These are phyloP conservation scores for Pestalotiopsis sp. DNA, from an alignment of 2,329 filamentous ascomycete genomes.

Conservation along the genomic window DNA sequence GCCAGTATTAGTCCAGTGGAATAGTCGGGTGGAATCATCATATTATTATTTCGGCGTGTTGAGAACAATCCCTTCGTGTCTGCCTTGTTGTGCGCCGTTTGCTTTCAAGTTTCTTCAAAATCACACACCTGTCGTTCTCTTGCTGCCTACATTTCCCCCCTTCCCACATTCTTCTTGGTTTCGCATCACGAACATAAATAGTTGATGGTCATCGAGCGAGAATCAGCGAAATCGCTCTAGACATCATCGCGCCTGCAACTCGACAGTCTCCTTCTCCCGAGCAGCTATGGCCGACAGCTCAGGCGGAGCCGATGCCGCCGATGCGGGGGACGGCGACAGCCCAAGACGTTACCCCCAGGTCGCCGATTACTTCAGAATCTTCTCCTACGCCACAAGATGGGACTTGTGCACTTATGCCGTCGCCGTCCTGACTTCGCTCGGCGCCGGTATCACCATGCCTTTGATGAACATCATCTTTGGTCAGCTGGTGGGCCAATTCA, in stretches of 20 bases:
- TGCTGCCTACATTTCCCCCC: too few species aligned
- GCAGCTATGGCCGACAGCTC: background rate
- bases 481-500: conserved; percentile 49
- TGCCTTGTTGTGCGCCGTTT: background rate
- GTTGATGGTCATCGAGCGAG: too few species aligned
- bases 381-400: conserved; percentile 51
- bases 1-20: conserved; percentile 28
- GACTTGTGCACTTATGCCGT: conserved; percentile 46
- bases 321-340: background rate
- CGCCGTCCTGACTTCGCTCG: conserved; percentile 37
- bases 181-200: too few species aligned
- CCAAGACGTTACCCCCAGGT: background rate
- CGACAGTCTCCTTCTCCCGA: background rate
- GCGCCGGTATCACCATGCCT: conserved; percentile 43
- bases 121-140: too few species aligned
- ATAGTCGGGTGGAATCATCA: background rate
- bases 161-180: too few species aligned
- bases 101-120: too few species aligned
- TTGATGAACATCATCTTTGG: conserved; percentile 61
- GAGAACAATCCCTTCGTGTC: background rate
- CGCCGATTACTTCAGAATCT: conserved; percentile 33
- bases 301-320: background rate
- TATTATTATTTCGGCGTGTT: background rate
- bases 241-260: background rate
- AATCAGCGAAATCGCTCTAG: too few species aligned